Conservation (phyloP, 768 basidiomycete species). For the Russula griseocarnosa region DNA sequence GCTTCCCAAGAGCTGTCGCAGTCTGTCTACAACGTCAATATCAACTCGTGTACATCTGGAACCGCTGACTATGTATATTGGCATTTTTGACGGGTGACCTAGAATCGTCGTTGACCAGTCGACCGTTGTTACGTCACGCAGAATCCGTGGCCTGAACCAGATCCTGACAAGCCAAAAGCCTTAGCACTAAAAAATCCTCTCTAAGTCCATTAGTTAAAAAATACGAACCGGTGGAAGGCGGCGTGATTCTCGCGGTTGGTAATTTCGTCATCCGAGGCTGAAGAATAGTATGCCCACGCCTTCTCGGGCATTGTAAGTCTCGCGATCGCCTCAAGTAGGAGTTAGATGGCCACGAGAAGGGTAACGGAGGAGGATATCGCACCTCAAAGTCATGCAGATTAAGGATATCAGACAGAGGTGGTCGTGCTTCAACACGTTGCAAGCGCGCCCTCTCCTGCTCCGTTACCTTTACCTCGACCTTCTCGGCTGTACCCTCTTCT, state of each 20-base stretch:
- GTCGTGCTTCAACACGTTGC: slow-evolving; percentile 56
- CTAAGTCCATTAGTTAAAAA: neutral
- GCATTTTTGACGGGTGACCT: slow-evolving; percentile 69
- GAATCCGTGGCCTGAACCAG: slow-evolving; percentile 38
- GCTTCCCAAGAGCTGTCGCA: slow-evolving; percentile 89
- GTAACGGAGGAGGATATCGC: slow-evolving; percentile 13
- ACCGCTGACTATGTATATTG: slow-evolving; percentile 67
- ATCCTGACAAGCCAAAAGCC: slow-evolving; percentile 26
- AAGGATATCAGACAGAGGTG: slow-evolving; percentile 72
- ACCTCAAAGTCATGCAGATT: slow-evolving; percentile 96
- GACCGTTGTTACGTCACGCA: slow-evolving; percentile 81
- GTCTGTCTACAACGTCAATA: slow-evolving; percentile 38
- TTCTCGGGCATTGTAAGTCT: slow-evolving; percentile 76
- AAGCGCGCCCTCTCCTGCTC: slow-evolving; percentile 69
- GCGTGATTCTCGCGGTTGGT: slow-evolving; percentile 85
- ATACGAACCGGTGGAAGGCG: slow-evolving; percentile 76
- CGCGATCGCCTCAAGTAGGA: slow-evolving; percentile 62
- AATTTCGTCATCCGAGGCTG: slow-evolving; percentile 95
- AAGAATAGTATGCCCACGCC: slow-evolving; percentile 96
- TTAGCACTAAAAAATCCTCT: neutral
- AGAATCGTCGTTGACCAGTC: slow-evolving; percentile 83
- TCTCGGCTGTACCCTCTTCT: slow-evolving; percentile 62
- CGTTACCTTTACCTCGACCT: slow-evolving; percentile 58
- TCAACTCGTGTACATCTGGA: neutral
- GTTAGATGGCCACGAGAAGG: slow-evolving; percentile 1